Evolutionary conservation across 345 rosid species (phyloP).

Genomic region (Gossypium australe): DNA sequence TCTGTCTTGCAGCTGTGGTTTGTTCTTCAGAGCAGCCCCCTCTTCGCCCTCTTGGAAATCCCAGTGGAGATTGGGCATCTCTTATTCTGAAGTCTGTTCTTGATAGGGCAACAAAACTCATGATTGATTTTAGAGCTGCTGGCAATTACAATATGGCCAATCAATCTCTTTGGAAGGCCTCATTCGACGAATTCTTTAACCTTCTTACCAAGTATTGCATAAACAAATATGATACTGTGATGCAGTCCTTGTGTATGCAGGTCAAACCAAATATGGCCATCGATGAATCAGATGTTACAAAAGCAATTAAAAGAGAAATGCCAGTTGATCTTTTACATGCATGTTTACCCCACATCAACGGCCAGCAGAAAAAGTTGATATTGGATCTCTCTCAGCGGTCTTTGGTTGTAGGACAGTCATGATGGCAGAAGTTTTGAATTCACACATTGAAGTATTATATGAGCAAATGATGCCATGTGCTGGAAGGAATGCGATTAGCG

Average conservation of each 20-base stretch:
- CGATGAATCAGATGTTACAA: slow-evolving; percentile 52
- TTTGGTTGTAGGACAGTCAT: slow-evolving; percentile 43
- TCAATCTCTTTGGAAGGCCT: slow-evolving; percentile 75
- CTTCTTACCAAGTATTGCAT: slow-evolving; percentile 77
- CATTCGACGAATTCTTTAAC: slow-evolving; percentile 79
- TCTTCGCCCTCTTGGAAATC: slow-evolving; percentile 75
- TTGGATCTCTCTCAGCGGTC: slow-evolving; percentile 80
- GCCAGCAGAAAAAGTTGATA: slow-evolving; percentile 68
- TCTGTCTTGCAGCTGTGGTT: slow-evolving; percentile 82
- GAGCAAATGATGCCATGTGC: slow-evolving; percentile 4
- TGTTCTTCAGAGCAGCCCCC: slow-evolving; percentile 92
- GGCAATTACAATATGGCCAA: slow-evolving; percentile 49
- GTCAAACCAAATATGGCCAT: slow-evolving; percentile 28
- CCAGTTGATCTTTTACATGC: slow-evolving; percentile 81
- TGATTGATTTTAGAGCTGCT: slow-evolving; percentile 47
- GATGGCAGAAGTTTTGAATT: slow-evolving; percentile 22
- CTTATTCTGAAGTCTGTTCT: slow-evolving; percentile 59
- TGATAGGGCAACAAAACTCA: slow-evolving; percentile 67
- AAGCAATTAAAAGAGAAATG: slow-evolving; percentile 78
- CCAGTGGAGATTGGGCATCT: slow-evolving; percentile 77
- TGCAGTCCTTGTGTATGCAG: slow-evolving; percentile 56
- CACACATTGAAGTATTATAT: background rate
- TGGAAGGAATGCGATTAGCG: background rate
- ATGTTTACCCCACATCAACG: slow-evolving; percentile 75
- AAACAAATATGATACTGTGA: slow-evolving; percentile 66